Base-by-base conservation (phyloP, 257 asterid genomes). In the Salvia miltiorrhiza region DNA sequence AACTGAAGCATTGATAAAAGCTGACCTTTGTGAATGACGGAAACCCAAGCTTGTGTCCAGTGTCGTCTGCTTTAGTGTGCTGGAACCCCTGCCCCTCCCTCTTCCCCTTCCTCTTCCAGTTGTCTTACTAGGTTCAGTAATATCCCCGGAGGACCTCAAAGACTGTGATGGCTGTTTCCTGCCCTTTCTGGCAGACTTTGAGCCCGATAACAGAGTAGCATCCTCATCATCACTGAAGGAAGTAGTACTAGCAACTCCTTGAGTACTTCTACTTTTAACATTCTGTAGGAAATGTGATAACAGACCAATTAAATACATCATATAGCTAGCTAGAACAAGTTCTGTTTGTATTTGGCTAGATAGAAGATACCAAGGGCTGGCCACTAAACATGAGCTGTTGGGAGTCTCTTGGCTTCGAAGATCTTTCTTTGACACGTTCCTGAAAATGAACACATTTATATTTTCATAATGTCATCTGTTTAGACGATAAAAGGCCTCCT, bases 141-240 rank as follows among this genome's bases (percentile, higher is more conserved):
- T 78, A 75, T 87, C 88, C 56, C 37, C 81, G 59, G 95, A 71
- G 65, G 93, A 68, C 84, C 79, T 84, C 75, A 84, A 84, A 69
- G 88, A 76, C 71, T 84, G 89, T 55, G 92, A 85, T 4, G 78
- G 71, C 26, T 79, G 93, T 81, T 84, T 86, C 80, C 74, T 78
- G 58, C 96, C 87, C 79, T 78, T 86, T 70, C 76, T 77, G 64
- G 85, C 76, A 53, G 87, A 75, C 76, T 71, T 87, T 73, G 94
- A 74, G 53, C 86, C 87, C 37, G 96, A 55, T 70, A 80, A 67
- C 43, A 19, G n/a, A 58, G 79, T 71, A 50, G 83, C 76, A 65
- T 86, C 94, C 79, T 93, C 97, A 73, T 90, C 96, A n/a, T 90
- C 98, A 73, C 96, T 88, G 77, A 88, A 93, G 65, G 93, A 74